Evolutionary conservation across 2,329 filamentous ascomycete genomes (phyloP).

Genomic region (Alternaria infectoria): DNA sequence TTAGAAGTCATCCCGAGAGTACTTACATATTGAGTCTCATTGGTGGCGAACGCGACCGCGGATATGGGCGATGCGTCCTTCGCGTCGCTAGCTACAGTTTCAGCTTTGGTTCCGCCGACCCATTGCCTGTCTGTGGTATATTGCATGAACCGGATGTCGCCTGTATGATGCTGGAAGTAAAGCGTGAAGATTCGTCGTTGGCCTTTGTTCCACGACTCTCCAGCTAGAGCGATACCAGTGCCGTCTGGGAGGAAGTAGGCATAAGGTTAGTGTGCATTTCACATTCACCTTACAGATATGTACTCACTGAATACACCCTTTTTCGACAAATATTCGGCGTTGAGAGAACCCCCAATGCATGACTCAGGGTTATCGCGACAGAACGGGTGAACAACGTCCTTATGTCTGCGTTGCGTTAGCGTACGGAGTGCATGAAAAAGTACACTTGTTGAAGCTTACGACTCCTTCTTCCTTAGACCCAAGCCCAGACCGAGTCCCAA

Average conservation of each 20-base stretch:
- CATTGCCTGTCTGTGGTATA: constrained; percentile 46
- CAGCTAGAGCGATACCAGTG: constrained; percentile 54
- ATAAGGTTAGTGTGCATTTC: background rate
- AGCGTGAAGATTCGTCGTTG: constrained; percentile 50
- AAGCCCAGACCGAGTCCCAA: constrained; percentile 48
- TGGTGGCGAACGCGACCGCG: constrained; percentile 50
- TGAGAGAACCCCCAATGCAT: constrained; percentile 50
- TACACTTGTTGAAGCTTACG: constrained; percentile 2
- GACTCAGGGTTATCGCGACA: constrained; percentile 35
- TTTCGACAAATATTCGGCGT: constrained; percentile 47
- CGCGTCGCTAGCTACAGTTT: constrained; percentile 51
- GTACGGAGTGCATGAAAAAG: background rate
- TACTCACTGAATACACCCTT: constrained; percentile 50
- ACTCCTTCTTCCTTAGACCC: constrained; percentile 36
- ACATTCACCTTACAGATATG: background rate
- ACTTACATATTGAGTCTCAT: constrained; percentile 47
- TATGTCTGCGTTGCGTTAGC: constrained; percentile 6
- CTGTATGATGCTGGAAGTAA: constrained; percentile 55
- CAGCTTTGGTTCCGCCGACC: constrained; percentile 47
- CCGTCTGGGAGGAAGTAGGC: constrained; percentile 35
- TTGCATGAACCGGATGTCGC: constrained; percentile 51
- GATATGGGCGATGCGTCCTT: constrained; percentile 54
- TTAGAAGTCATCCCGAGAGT: no score
- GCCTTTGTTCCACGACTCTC: constrained; percentile 50
- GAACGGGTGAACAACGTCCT: constrained; percentile 23